These are phyloP conservation scores for Ceratobasidium sp. DNA, from an alignment of 1,284 basidiomycete genomes.

Conservation along the genomic window DNA sequence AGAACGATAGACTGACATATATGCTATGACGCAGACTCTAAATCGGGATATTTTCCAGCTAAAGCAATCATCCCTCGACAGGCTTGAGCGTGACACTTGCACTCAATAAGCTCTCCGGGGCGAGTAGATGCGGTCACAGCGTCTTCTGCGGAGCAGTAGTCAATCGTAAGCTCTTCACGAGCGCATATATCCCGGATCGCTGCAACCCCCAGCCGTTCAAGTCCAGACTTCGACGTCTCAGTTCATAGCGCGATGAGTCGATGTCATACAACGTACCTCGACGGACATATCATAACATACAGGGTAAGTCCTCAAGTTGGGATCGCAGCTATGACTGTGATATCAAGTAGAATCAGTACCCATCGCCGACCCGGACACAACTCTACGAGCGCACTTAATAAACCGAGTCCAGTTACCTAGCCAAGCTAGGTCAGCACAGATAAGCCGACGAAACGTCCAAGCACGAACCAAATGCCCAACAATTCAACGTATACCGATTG, in stretches of 20 bases:
- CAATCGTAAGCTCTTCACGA: constrained; percentile 46
- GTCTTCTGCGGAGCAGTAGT: constrained; percentile 41
- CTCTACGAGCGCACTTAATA: constrained; percentile 43
- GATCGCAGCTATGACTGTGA: constrained; percentile 45
- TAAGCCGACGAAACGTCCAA: neutral
- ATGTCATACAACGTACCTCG: constrained; percentile 5
- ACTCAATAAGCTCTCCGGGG: constrained; percentile 11
- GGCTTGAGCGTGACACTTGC: constrained; percentile 24
- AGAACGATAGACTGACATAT: too few relatives aligned
- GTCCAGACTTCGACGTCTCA: constrained; percentile 25
- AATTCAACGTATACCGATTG: constrained; percentile 38
- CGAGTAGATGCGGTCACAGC: neutral
- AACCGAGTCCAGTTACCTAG: constrained; percentile 48
- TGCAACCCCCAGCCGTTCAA: constrained; percentile 40
- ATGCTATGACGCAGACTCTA: too few relatives aligned
- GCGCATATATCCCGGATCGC: constrained; percentile 34
- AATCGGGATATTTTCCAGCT: neutral
- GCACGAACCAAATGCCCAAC: constrained; percentile 32
- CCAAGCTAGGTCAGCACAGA: neutral
- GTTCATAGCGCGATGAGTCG: neutral
- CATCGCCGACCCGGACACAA: too few relatives aligned
- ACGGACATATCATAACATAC: constrained; percentile 44
- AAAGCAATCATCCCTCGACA: constrained; percentile 17
- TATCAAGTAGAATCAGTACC: neutral
- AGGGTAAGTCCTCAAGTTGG: constrained; percentile 47